These are phyloP conservation scores for Ilyonectria sp. DNA, from an alignment of 2,329 filamentous ascomycete genomes.

Conservation along the genomic window DNA sequence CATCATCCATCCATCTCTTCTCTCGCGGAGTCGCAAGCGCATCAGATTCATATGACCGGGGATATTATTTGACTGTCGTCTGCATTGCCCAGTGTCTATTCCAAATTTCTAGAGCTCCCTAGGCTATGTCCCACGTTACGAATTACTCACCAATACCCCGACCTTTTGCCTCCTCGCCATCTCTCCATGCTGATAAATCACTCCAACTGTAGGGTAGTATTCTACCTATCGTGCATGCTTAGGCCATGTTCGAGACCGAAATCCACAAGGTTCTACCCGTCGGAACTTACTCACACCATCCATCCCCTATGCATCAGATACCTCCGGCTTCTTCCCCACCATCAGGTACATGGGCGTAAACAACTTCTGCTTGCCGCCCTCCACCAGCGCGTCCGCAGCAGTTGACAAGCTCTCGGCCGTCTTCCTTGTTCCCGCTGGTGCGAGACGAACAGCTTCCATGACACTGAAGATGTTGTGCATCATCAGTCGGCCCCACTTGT, in stretches of 20 bases:
- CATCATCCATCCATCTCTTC: neutral
- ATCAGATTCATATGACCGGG: neutral
- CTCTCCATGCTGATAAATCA: neutral
- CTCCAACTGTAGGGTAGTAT: no score
- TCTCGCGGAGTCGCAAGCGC: neutral
- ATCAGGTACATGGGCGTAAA: slow-evolving; percentile 98
- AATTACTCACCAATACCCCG: neutral
- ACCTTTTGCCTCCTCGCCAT: neutral
- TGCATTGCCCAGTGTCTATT: neutral
- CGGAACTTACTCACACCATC: neutral
- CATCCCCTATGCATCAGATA: neutral
- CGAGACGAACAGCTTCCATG: slow-evolving; percentile 79
- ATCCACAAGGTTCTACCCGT: neutral
- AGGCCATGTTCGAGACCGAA: neutral
- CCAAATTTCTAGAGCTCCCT: neutral
- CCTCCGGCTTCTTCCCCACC: slow-evolving; percentile 83
- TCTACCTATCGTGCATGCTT: no score
- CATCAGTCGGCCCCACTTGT: slow-evolving; percentile 79
- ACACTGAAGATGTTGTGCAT: slow-evolving; percentile 81
- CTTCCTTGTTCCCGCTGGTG: slow-evolving; percentile 86
- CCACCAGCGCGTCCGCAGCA: slow-evolving; percentile 85
- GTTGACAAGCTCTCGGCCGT: slow-evolving; percentile 85
- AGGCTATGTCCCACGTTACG: neutral
- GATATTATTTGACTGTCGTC: neutral
- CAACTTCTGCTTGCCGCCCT: slow-evolving; percentile 85